These are phyloP conservation scores for Lathyrus oleraceus DNA, from an alignment of 306 rosid species.

Conservation along the genomic window DNA sequence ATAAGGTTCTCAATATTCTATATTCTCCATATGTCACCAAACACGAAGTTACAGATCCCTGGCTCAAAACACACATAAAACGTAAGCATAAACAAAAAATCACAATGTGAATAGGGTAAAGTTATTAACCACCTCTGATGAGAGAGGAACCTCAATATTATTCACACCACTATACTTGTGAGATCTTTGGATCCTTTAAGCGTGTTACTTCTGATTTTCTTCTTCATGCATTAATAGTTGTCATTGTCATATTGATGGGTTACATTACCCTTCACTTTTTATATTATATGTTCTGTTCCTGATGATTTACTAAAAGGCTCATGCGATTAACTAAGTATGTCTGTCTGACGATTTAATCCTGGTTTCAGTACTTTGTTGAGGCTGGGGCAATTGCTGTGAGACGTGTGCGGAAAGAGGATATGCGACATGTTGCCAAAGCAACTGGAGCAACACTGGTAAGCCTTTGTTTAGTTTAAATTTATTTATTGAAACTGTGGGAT, in stretches of 20 bases:
- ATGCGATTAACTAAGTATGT: not conserved
- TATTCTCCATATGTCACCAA: too few relatives aligned
- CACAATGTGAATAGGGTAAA: too few relatives aligned
- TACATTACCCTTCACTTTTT: not conserved
- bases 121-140: not conserved
- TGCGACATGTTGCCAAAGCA: conserved; percentile 99
- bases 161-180: conserved; percentile 22
- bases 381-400: conserved; percentile 97
- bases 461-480: conserved; percentile 18
- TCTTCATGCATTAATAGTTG: not conserved
- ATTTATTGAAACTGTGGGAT: conserved; percentile 1
- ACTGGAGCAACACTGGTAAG: conserved; percentile 95
- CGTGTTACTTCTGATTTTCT: not conserved
- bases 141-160: not conserved
- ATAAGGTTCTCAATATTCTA: too few relatives aligned
- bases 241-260: not conserved
- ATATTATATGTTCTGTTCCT: conserved; percentile 6
- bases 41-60: too few relatives aligned
- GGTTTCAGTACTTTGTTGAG: conserved; percentile 89
- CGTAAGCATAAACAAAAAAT: too few relatives aligned
- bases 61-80: too few relatives aligned
- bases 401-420: conserved; percentile 91
- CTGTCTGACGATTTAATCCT: conserved; percentile 1
- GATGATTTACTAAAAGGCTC: conserved; percentile 10
- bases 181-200: conserved; percentile 6